Conservation (phyloP, 2,329 filamentous ascomycete genomes). For the Pseudogymnoascus sp. region DNA sequence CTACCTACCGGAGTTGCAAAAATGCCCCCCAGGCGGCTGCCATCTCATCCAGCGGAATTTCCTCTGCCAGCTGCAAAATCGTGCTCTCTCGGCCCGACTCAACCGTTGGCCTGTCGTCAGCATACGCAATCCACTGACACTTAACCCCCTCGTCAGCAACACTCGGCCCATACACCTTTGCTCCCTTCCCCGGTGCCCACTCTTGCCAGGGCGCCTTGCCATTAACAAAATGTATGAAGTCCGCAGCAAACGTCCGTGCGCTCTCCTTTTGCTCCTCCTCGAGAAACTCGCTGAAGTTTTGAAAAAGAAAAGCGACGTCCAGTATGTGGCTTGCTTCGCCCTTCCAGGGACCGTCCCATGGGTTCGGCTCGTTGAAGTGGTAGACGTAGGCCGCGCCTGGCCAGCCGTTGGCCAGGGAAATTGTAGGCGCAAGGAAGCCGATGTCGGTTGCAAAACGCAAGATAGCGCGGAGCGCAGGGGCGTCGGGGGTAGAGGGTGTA, state of each 20-base stretch:
- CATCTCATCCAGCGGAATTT: no score
- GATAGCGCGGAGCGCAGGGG: no score
- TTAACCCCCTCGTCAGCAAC: background rate
- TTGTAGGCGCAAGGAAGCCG: constrained; percentile 35
- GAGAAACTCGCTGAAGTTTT: constrained; percentile 36
- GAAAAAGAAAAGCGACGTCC: constrained; percentile 36
- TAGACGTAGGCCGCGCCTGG: constrained; percentile 31
- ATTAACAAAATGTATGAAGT: constrained; percentile 25
- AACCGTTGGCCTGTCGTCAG: no score
- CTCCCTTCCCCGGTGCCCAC: constrained; percentile 30
- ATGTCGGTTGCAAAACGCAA: constrained; percentile 35
- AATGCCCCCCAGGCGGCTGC: no score
- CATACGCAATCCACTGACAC: no score
- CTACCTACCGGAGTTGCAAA: no score
- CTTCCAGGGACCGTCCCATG: constrained; percentile 36
- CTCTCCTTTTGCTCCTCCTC: constrained; percentile 25
- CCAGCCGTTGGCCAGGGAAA: constrained; percentile 33
- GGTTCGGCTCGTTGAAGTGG: constrained; percentile 39
- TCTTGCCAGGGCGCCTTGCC: no score
- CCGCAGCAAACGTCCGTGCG: constrained; percentile 28
- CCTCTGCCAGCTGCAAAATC: no score
- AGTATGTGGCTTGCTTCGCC: constrained; percentile 36
- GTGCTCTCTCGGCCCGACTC: no score
- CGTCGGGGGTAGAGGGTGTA: no score
- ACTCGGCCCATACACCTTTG: constrained; percentile 14